Evolutionary conservation across 129 eudicot species (phyloP), one percentile per base, ranked within the genome.

Genomic region (Erigeron canadensis): DNA sequence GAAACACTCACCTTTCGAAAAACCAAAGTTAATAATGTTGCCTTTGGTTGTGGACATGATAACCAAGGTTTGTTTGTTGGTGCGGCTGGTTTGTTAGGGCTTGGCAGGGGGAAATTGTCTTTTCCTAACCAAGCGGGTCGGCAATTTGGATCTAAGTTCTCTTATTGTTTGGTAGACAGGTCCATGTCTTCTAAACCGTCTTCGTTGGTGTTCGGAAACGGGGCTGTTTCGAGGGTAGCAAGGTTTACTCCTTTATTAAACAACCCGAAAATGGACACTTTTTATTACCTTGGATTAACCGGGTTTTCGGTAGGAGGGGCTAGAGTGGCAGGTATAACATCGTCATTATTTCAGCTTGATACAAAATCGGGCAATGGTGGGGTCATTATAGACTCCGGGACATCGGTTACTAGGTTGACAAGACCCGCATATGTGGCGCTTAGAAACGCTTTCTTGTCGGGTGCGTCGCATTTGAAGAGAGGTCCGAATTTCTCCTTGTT

Each of bases 31-130:
- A 76, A 59, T 1, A 85, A 82, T 60, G 48, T 93, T 0, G 95
- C 96, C 13, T 73, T 93, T 3, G 98, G 98, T 0, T 93, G 98
- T 10, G 98, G 98, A 5, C 96, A 89, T 40, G 89, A 93, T n/a
- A 93, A 93, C 55, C 85, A 93, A 56, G 98, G 98, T 4, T 60
- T 89, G 10, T 93, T 93, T 59, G 84, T 81, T 16, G 98, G 95
- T 0, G 98, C 98, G 5, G 95, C 95, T 80, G 98, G 98, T 15
- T 75, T 89, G 17, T 63, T 94, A 23, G 98, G 98, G 10, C 75
- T 94, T 0, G 98, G 98, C 39, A 77, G 95, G 42, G 98, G 98
- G 6, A 82, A 75, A 37, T 58, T 94, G 8, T 94, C 98, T 0
- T 94, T 94, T 22, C 98, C 98, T 0, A 48, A 59, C 23, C 98